A percentile compares a stretch with the other conserved stretches of the same genome.
Conservation (phyloP, 805 yeast species). For the Pichia rugopelliculosa region DNA sequence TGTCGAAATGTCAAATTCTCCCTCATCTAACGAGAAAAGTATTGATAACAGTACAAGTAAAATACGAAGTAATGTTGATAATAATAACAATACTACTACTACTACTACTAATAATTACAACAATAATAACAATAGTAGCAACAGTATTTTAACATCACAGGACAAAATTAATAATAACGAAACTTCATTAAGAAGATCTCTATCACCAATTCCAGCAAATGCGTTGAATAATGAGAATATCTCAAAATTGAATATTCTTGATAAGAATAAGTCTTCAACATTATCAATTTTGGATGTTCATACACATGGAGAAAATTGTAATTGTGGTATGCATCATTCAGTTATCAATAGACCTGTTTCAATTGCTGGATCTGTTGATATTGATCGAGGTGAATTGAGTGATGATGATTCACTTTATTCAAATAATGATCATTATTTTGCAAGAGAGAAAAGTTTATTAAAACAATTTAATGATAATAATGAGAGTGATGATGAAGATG, state of each 20-base stretch:
- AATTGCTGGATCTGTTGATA: conserved; percentile 52
- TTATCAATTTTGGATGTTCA: conserved; percentile 21
- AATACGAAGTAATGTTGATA: not conserved
- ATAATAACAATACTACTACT: not conserved
- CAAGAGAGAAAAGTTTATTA: conserved; percentile 10
- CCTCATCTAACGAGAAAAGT: not conserved
- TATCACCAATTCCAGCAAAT: not conserved
- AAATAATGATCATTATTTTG: not conserved
- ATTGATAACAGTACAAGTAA: not conserved
- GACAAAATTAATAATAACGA: not conserved
- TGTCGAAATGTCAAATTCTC: not conserved
- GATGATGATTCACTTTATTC: conserved; percentile 33
- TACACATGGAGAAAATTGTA: conserved; percentile 46
- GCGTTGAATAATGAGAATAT: conserved; percentile 26
- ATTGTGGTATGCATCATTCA: conserved; percentile 45
- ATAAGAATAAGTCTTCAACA: conserved; percentile 8
- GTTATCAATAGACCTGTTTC: conserved; percentile 60
- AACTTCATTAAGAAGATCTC: not conserved
- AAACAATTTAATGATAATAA: not conserved
- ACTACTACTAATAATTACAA: not conserved
- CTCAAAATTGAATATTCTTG: conserved; percentile 22
- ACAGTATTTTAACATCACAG: not conserved
- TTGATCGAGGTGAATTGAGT: conserved; percentile 39
- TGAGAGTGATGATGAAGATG: not conserved
- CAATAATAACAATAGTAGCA: not conserved